Conservation (phyloP, 371 early-diverging fungal genomes). For the Haplosporangium sp. region DNA sequence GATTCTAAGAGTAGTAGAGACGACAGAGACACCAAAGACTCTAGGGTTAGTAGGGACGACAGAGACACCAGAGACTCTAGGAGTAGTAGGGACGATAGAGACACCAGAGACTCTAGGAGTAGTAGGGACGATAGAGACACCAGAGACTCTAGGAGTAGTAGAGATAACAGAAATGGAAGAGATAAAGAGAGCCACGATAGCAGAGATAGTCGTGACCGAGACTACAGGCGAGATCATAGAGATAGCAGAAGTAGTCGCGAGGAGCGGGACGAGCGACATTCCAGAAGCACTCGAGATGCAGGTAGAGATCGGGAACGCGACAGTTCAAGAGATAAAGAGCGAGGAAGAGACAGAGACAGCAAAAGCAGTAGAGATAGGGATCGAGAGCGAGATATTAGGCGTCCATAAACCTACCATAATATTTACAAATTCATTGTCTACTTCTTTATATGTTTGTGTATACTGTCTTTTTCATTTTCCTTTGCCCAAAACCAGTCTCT, state of each 20-base stretch:
- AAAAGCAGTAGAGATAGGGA: slow-evolving; percentile 9
- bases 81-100: slow-evolving; percentile 8
- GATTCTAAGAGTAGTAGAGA: slow-evolving; percentile 17
- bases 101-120: slow-evolving; percentile 10
- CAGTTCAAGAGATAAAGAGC: slow-evolving; percentile 8
- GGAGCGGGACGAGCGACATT: background rate
- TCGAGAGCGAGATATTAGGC: slow-evolving; percentile 2
- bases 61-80: too few species aligned
- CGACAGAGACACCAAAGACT: too few species aligned
- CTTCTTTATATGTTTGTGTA: too few species aligned
- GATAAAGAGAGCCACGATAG: slow-evolving; percentile 12
- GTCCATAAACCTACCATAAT: too few species aligned
- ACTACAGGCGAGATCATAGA: slow-evolving; percentile 12
- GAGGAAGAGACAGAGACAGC: slow-evolving; percentile 11
- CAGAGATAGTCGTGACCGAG: slow-evolving; percentile 9
- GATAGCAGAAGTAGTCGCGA: slow-evolving; percentile 18
- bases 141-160: background rate
- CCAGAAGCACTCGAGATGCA: slow-evolving; percentile 7
- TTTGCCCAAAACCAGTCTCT: too few species aligned
- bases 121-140: slow-evolving; percentile 2
- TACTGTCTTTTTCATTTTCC: too few species aligned
- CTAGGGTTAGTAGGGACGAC: slow-evolving; percentile 6
- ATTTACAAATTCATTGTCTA: too few species aligned
- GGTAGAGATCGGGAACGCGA: slow-evolving; percentile 16
- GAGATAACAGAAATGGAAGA: slow-evolving; percentile 11